Conservation (phyloP, 805 yeast genomes). For the Candida hungchunana region DNA sequence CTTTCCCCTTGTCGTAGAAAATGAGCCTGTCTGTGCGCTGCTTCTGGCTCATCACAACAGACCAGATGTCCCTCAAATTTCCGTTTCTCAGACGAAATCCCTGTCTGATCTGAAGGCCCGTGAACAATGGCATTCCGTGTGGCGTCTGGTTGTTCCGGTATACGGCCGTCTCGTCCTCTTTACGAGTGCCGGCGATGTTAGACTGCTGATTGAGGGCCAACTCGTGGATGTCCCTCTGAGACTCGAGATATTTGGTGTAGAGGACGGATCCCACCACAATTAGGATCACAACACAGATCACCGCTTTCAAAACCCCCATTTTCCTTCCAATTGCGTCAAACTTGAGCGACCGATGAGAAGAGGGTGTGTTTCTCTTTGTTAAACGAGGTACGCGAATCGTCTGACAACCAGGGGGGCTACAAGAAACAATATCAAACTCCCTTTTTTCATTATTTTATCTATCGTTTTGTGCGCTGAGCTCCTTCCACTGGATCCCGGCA, state of each 20-base stretch:
- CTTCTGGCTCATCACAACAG: constrained; percentile 36
- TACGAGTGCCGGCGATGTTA: constrained; percentile 58
- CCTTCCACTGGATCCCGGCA: constrained; percentile 23
- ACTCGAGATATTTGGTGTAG: constrained; percentile 25
- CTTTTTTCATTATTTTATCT: constrained; percentile 11
- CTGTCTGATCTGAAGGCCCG: constrained; percentile 63
- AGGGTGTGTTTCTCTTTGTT: neutral
- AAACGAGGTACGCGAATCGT: neutral
- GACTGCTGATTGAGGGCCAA: constrained; percentile 62
- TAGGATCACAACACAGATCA: constrained; percentile 44
- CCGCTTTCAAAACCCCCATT: constrained; percentile 3
- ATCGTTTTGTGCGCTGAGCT: constrained; percentile 24
- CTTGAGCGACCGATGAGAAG: neutral
- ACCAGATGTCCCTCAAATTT: constrained; percentile 71
- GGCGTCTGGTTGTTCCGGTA: constrained; percentile 74
- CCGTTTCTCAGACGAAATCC: constrained; percentile 72
- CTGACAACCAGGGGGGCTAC: too few relatives aligned
- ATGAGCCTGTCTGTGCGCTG: constrained; percentile 22
- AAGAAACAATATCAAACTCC: neutral
- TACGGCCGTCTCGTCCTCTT: constrained; percentile 65
- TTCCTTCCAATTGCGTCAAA: constrained; percentile 1
- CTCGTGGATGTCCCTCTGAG: constrained; percentile 50
- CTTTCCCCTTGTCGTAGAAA: constrained; percentile 22
- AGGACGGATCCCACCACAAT: constrained; percentile 5
- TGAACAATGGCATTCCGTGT: constrained; percentile 60